A percentile compares a stretch with the other conserved stretches of the same genome.
phyloP scores from a whole-genome alignment of 1,284 basidiomycete genomes.

The Tilletia walkeri region DNA sequence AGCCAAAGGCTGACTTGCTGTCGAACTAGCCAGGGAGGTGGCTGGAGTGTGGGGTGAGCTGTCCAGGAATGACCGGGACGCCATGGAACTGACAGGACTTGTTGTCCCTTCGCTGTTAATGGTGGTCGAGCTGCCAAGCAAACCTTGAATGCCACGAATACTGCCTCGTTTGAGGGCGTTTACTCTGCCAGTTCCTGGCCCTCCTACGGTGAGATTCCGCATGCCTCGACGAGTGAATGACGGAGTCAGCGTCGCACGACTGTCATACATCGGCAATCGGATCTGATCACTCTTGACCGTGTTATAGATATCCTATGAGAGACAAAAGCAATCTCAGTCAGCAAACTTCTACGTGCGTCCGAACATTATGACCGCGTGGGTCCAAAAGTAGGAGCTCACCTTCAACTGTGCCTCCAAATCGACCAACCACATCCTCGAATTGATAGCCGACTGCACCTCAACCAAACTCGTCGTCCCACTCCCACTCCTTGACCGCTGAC shows the following conservation, averaged over 20 bases:
- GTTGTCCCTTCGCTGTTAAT: slow-evolving; percentile 22
- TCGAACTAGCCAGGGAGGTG: slow-evolving; percentile 19
- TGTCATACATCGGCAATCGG: slow-evolving; percentile 65
- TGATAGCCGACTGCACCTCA: slow-evolving; percentile 7
- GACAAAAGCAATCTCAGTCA: background rate
- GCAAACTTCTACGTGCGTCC: no score
- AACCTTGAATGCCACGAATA: slow-evolving; percentile 77
- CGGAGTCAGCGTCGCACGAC: background rate
- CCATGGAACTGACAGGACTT: slow-evolving; percentile 29
- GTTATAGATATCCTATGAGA: slow-evolving; percentile 81
- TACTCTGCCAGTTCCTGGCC: slow-evolving; percentile 59
- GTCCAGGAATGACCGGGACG: slow-evolving; percentile 31
- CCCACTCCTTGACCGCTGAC: slow-evolving; percentile 18
- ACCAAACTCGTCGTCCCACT: slow-evolving; percentile 18
- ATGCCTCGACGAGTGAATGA: slow-evolving; percentile 5
- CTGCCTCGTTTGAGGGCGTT: slow-evolving; percentile 81
- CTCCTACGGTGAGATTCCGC: background rate
- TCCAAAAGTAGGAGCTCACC: slow-evolving; percentile 58
- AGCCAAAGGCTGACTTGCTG: background rate
- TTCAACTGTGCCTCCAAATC: slow-evolving; percentile 83
- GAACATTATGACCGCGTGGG: no score
- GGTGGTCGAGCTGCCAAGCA: slow-evolving; percentile 60
- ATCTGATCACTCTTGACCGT: slow-evolving; percentile 88
- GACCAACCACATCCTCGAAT: slow-evolving; percentile 65
- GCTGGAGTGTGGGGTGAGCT: slow-evolving; percentile 21